phyloP scores from a whole-genome alignment of 2,329 filamentous ascomycete genomes.

The Cadophora sp. region DNA sequence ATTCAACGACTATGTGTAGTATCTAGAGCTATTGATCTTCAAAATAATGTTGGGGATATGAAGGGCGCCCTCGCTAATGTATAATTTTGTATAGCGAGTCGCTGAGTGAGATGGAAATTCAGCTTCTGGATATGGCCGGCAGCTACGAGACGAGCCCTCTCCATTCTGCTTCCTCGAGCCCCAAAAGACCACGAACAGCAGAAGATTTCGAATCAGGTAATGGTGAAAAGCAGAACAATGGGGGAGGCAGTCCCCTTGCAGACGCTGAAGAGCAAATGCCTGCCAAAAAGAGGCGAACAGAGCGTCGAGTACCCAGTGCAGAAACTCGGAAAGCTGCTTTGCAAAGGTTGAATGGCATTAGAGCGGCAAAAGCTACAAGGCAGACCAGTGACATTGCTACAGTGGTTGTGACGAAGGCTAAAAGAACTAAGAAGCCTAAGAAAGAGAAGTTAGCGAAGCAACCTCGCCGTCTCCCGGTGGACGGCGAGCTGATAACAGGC shows the following conservation, averaged over 20 bases:
- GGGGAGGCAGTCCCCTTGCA: neutral
- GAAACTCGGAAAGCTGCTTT: slow-evolving; percentile 15
- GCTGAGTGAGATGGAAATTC: slow-evolving; percentile 6
- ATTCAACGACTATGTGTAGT: no score
- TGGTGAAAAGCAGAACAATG: neutral
- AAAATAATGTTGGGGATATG: no score
- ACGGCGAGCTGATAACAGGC: slow-evolving; percentile 31
- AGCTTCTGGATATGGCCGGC: neutral
- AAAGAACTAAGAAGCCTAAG: neutral
- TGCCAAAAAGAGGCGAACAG: slow-evolving; percentile 23
- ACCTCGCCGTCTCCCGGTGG: slow-evolving; percentile 33
- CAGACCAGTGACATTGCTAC: neutral
- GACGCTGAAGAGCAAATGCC: neutral
- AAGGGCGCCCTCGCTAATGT: neutral
- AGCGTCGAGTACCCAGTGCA: slow-evolving; percentile 15
- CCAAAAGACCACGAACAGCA: neutral
- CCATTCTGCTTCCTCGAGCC: neutral
- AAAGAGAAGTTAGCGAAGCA: slow-evolving; percentile 23
- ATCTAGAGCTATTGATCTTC: neutral
- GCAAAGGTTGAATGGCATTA: slow-evolving; percentile 12
- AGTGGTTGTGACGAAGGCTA: neutral
- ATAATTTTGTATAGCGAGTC: neutral
- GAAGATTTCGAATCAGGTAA: neutral
- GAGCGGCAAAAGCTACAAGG: slow-evolving; percentile 3
- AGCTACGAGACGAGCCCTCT: neutral